phyloP scores from a whole-genome alignment of 345 rosid genomes.

The Rhizophora mangle region DNA sequence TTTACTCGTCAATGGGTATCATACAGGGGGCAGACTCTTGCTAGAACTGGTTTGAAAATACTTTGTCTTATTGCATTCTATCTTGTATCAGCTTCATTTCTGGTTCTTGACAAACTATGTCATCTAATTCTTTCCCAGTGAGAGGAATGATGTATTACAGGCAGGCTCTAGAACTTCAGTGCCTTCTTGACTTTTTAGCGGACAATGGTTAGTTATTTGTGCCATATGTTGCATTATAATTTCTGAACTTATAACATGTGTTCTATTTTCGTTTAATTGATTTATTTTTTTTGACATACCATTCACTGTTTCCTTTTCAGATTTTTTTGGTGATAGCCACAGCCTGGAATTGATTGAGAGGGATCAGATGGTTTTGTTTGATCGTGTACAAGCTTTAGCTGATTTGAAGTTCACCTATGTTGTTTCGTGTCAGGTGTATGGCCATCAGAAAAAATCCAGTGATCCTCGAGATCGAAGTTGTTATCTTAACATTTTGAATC shows the following conservation, averaged over 20 bases:
- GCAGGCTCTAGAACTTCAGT: constrained; percentile 74
- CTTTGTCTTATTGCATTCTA: background rate
- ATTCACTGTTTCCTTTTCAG: constrained; percentile 39
- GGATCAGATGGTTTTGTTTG: constrained; percentile 22
- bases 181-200: constrained; percentile 57
- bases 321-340: constrained; percentile 29
- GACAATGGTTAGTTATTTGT: constrained; percentile 53
- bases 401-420: constrained; percentile 93
- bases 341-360: constrained; percentile 31
- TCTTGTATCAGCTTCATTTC: constrained; percentile 5
- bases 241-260: constrained; percentile 5
- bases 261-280: background rate
- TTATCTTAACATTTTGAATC: constrained; percentile 72
- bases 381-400: constrained; percentile 62
- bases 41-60: constrained; percentile 66
- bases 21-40: constrained; percentile 88
- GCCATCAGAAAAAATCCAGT: constrained; percentile 70
- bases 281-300: constrained; percentile 10
- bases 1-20: constrained; percentile 76
- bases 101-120: constrained; percentile 13
- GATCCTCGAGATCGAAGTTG: constrained; percentile 54
- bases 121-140: constrained; percentile 45
- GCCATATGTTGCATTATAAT: constrained; percentile 2
- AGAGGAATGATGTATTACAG: constrained; percentile 98
- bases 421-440: constrained; percentile 94